phyloP scores from a whole-genome alignment of 2,329 filamentous ascomycete species.

The Lachnellula subtilissima region DNA sequence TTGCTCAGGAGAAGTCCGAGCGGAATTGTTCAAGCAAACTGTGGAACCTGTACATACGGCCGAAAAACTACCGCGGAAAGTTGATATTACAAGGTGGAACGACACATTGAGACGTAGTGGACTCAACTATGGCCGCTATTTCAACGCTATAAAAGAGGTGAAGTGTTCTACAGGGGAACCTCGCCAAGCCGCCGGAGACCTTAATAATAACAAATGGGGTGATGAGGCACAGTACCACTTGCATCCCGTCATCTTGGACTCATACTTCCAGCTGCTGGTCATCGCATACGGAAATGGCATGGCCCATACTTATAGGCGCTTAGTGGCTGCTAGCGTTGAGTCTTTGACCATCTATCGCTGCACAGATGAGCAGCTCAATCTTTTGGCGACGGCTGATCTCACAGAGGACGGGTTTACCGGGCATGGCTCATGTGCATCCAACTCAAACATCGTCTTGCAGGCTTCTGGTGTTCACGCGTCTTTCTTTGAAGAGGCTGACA shows the following conservation, averaged over 20 bases:
- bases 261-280: conserved; percentile 5
- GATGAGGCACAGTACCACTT: background rate
- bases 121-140: conserved; percentile 26
- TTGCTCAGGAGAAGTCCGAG: conserved; percentile 20
- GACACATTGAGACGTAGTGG: conserved; percentile 19
- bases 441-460: too few species aligned
- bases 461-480: too few species aligned
- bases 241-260: conserved; percentile 10
- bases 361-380: too few species aligned
- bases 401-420: too few species aligned
- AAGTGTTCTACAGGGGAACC: too few species aligned
- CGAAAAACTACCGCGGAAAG: conserved; percentile 1
- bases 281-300: conserved; percentile 1
- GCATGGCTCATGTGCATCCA: too few species aligned
- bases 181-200: conserved; percentile 4
- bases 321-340: too few species aligned
- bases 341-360: conserved; percentile 3
- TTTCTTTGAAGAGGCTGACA: too few species aligned
- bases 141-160: conserved; percentile 16
- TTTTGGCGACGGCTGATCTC: too few species aligned
- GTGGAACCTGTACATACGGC: too few species aligned
- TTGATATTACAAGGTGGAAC: conserved; percentile 1
- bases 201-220: conserved; percentile 4
- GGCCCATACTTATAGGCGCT: background rate
- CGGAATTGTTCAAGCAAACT: background rate